Evolutionary conservation across 2,329 filamentous ascomycete genomes (phyloP).

Genomic region (Hypoxylon sp.): DNA sequence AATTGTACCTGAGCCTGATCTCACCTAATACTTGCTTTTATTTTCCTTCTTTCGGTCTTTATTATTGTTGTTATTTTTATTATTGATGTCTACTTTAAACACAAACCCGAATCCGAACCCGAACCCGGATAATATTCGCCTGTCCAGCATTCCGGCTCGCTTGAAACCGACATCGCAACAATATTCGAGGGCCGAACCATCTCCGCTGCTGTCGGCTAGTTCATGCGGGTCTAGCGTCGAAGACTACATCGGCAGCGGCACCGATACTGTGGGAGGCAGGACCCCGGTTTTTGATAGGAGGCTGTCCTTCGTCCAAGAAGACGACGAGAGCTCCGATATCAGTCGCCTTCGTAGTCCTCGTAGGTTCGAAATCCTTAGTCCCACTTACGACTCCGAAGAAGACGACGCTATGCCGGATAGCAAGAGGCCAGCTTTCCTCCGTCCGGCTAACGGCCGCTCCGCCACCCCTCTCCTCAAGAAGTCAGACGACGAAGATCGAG

Average conservation of each 20-base stretch:
- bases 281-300: constrained; percentile 45
- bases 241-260: constrained; percentile 49
- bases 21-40: constrained; percentile 17
- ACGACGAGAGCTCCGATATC: constrained; percentile 41
- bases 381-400: constrained; percentile 53
- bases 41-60: constrained; percentile 3
- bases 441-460: constrained; percentile 61
- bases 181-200: constrained; percentile 41
- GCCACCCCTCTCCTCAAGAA: constrained; percentile 59
- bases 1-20: constrained; percentile 8
- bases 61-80: not conserved
- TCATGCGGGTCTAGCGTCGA: constrained; percentile 48
- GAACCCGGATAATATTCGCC: constrained; percentile 43
- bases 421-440: constrained; percentile 61
- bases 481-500: constrained; percentile 46
- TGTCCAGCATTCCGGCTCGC: constrained; percentile 47
- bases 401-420: constrained; percentile 55
- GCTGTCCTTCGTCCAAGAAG: constrained; percentile 42
- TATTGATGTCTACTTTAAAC: constrained; percentile 44
- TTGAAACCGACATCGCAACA: constrained; percentile 40
- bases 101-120: constrained; percentile 19
- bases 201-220: constrained; percentile 44
- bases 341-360: constrained; percentile 24
- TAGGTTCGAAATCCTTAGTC: constrained; percentile 41
- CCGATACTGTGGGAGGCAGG: constrained; percentile 47